Percentiles rank a stretch among this genome's conserved stretches.
Evolutionary conservation across 2,329 filamentous ascomycete species (phyloP).

Genomic region (Fusarium cyanostomum): DNA sequence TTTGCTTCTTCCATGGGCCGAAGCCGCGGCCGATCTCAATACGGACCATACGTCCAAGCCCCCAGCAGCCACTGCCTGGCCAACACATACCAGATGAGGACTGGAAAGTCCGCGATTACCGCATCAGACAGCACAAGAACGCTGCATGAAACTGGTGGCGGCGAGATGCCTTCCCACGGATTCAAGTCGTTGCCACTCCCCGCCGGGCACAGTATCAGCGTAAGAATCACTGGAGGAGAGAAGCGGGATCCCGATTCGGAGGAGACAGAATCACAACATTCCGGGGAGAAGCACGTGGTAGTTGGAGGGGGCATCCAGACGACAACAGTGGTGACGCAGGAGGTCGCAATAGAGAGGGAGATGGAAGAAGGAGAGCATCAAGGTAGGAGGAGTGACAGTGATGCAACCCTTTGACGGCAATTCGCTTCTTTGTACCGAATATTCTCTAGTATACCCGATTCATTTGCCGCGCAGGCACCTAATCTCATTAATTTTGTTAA

Average conservation of each 20-base stretch:
- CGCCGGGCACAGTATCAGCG: neutral
- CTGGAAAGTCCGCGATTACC: neutral
- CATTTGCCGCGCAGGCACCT: too few relatives aligned
- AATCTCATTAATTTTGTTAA: too few relatives aligned
- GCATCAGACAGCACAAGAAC: neutral
- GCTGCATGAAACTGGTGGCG: neutral
- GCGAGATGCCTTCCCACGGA: neutral
- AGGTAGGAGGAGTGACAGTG: neutral
- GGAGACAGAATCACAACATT: neutral
- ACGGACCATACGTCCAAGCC: slow-evolving; percentile 1
- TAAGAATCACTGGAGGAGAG: neutral
- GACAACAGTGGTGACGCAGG: slow-evolving; percentile 1
- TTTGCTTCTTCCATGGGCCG: neutral
- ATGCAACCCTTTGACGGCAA: neutral
- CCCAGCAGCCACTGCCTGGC: neutral
- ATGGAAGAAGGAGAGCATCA: neutral
- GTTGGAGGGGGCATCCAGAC: slow-evolving; percentile 1
- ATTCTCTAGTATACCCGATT: neutral
- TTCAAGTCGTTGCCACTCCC: neutral
- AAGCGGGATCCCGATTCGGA: neutral
- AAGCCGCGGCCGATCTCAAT: neutral
- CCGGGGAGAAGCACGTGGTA: neutral
- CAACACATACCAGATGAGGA: neutral
- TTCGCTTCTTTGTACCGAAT: neutral
- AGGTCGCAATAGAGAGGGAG: neutral